Conservation (phyloP, 331 rosid species). For the Quercus tomentella region DNA sequence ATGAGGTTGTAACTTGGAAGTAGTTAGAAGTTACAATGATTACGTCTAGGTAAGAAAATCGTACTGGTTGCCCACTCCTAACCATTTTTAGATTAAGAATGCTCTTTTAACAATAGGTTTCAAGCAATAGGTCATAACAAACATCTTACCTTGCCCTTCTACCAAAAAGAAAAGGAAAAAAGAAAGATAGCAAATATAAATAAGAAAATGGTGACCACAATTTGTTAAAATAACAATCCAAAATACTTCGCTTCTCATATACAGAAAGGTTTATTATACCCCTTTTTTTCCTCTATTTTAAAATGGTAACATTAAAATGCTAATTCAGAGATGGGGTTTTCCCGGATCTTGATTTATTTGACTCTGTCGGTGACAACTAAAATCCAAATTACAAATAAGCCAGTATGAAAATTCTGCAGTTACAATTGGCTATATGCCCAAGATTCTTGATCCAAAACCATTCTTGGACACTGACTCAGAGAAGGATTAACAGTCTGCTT, state of each 20-base stretch:
- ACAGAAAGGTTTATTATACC: not conserved
- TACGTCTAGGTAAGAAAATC: too few relatives aligned
- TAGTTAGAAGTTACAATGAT: too few relatives aligned
- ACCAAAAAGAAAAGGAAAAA: not conserved
- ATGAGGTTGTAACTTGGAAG: too few relatives aligned
- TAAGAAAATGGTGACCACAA: not conserved
- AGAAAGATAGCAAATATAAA: not conserved
- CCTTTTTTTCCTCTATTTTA: not conserved
- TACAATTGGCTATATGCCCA: slow-evolving; percentile 46
- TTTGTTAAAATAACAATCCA: slow-evolving; percentile 7
- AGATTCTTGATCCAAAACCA: slow-evolving; percentile 43
- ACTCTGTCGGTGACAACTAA: slow-evolving; percentile 25
- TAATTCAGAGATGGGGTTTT: slow-evolving; percentile 16
- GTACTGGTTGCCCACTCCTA: too few relatives aligned
- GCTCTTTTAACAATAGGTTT: too few relatives aligned
- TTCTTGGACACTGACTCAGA: slow-evolving; percentile 32
- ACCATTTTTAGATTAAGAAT: too few relatives aligned
- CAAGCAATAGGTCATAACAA: too few relatives aligned
- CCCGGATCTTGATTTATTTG: slow-evolving; percentile 16
- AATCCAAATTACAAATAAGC: slow-evolving; percentile 32
- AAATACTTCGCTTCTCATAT: slow-evolving; percentile 21
- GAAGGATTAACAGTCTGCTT: slow-evolving; percentile 35
- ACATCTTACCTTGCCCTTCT: too few relatives aligned
- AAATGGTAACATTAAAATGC: slow-evolving; percentile 16
- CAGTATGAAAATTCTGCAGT: not conserved